These are phyloP conservation scores for Fusarium subtropicale DNA, from an alignment of 2,329 filamentous ascomycete species.

Conservation along the genomic window DNA sequence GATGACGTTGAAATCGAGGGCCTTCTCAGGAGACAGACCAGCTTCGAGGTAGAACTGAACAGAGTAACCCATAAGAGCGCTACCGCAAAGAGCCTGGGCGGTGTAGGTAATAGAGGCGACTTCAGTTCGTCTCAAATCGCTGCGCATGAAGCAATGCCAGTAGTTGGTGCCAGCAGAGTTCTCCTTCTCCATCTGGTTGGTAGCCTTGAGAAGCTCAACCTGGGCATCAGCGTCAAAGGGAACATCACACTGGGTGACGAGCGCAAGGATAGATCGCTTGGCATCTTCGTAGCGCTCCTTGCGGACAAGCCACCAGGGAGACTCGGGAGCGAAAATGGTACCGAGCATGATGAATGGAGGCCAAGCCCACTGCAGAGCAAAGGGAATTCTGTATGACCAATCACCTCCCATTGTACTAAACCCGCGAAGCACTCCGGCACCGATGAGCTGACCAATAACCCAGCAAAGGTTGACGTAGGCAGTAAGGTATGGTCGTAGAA, in stretches of 20 bases:
- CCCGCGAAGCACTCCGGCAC: slow-evolving; percentile 55
- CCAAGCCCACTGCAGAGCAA: slow-evolving; percentile 59
- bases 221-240: slow-evolving; percentile 47
- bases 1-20: slow-evolving; percentile 22
- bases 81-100: slow-evolving; percentile 19
- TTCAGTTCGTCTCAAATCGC: slow-evolving; percentile 19
- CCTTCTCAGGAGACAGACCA: slow-evolving; percentile 8
- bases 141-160: slow-evolving; percentile 31
- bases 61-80: slow-evolving; percentile 19
- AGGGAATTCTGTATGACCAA: slow-evolving; percentile 62
- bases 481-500: slow-evolving; percentile 61
- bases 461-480: slow-evolving; percentile 62
- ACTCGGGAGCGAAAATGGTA: slow-evolving; percentile 62
- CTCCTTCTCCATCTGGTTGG: slow-evolving; percentile 26
- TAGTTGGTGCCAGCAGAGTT: slow-evolving; percentile 28
- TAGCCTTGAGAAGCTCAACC: slow-evolving; percentile 60
- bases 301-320: slow-evolving; percentile 62
- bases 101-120: slow-evolving; percentile 18
- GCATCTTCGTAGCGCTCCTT: slow-evolving; percentile 54
- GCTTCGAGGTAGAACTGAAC: slow-evolving; percentile 22
- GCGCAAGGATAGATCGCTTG: slow-evolving; percentile 47
- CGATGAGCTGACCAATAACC: slow-evolving; percentile 61
- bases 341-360: slow-evolving; percentile 60
- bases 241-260: slow-evolving; percentile 8
- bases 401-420: slow-evolving; percentile 54